These are phyloP conservation scores for Kazachstania bromeliacearum DNA, from an alignment of 805 yeast genomes.

Conservation along the genomic window DNA sequence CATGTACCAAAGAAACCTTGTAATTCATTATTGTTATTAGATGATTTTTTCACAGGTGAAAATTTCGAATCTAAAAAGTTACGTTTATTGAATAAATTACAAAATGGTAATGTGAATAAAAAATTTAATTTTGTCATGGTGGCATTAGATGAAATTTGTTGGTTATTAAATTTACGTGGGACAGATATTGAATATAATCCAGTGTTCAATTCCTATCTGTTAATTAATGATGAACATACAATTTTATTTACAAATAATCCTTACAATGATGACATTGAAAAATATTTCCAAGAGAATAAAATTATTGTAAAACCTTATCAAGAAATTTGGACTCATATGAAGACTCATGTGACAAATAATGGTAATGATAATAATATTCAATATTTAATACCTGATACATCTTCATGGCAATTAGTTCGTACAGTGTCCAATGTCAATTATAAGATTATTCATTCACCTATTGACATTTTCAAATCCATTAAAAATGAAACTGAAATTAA, in stretches of 20 bases:
- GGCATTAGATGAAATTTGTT: slow-evolving; percentile 84
- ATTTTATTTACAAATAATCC: slow-evolving; percentile 46
- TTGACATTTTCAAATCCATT: slow-evolving; percentile 58
- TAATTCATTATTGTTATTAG: slow-evolving; percentile 43
- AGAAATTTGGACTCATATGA: slow-evolving; percentile 50
- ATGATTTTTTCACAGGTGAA: slow-evolving; percentile 55
- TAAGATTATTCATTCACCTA: slow-evolving; percentile 45
- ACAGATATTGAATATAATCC: slow-evolving; percentile 80
- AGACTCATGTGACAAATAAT: slow-evolving; percentile 10
- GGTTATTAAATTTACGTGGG: slow-evolving; percentile 81
- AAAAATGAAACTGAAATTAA: slow-evolving; percentile 65
- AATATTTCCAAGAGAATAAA: slow-evolving; percentile 35
- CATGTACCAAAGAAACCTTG: slow-evolving; percentile 48
- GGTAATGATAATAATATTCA: slow-evolving; percentile 11
- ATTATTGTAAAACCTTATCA: slow-evolving; percentile 45
- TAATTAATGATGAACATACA: slow-evolving; percentile 34
- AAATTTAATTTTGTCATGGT: slow-evolving; percentile 39
- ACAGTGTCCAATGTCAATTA: slow-evolving; percentile 28
- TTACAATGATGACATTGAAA: slow-evolving; percentile 31
- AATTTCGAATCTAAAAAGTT: slow-evolving; percentile 46
- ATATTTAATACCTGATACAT: slow-evolving; percentile 42
- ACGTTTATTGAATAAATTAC: slow-evolving; percentile 34
- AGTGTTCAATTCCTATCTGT: slow-evolving; percentile 61
- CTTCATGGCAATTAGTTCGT: slow-evolving; percentile 61
- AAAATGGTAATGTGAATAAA: slow-evolving; percentile 7